Percentiles rank a stretch among this genome's conserved stretches.
phyloP scores from a whole-genome alignment of 2,329 filamentous ascomycete species.

The Aspergillus ustus region DNA sequence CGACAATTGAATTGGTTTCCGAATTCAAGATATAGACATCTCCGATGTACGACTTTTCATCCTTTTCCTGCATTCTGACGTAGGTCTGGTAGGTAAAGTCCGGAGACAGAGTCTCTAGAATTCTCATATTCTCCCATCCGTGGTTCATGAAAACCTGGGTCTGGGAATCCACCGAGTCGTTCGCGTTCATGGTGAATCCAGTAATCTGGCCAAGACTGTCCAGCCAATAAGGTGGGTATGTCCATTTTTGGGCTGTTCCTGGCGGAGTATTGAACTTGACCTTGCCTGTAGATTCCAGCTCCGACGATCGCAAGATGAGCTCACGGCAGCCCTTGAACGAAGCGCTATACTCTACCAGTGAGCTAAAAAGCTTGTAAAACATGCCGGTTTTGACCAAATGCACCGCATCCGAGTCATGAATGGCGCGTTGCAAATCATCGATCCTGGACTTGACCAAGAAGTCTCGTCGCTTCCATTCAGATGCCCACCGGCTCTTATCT shows the following conservation, averaged over 20 bases:
- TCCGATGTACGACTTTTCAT: conserved; percentile 59
- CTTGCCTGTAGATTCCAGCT: conserved; percentile 59
- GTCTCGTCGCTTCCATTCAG: conserved; percentile 59
- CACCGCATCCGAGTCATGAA: conserved; percentile 66
- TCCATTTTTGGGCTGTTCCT: too few species aligned
- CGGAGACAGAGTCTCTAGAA: conserved; percentile 55
- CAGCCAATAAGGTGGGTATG: conserved; percentile 58
- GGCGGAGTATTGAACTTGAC: conserved; percentile 31
- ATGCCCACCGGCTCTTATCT: conserved; percentile 1
- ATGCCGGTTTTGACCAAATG: conserved; percentile 75
- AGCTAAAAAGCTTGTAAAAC: conserved; percentile 74
- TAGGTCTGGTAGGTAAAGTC: conserved; percentile 62
- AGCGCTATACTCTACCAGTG: conserved; percentile 60
- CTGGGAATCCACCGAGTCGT: conserved; percentile 62
- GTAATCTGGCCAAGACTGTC: conserved; percentile 62
- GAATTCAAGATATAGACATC: conserved; percentile 65
- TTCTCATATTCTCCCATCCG: conserved; percentile 64
- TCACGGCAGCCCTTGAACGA: conserved; percentile 63
- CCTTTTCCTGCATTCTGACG: conserved; percentile 61
- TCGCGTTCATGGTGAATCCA: conserved; percentile 65
- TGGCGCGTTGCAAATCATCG: conserved; percentile 42
- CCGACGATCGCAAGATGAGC: conserved; percentile 60
- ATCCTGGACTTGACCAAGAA: conserved; percentile 71
- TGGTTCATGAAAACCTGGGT: conserved; percentile 66
- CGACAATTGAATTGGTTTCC: conserved; percentile 29